Conservation (phyloP, 2,329 filamentous ascomycete genomes). For the Diaporthe amygdali region DNA sequence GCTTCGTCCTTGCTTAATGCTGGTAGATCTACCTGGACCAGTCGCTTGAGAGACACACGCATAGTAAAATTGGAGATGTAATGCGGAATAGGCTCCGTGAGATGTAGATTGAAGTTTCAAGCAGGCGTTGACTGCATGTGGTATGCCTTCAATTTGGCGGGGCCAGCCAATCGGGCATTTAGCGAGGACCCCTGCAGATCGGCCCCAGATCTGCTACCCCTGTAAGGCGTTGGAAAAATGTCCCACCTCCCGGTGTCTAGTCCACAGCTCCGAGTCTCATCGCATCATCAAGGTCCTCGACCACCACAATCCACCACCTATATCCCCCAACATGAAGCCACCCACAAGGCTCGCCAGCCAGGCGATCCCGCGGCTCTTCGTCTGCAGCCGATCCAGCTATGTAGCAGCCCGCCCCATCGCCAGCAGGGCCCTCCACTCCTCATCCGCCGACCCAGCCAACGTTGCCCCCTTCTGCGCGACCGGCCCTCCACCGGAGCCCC, state of each 20-base stretch:
- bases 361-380: not conserved
- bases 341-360: constrained; percentile 6
- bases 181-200: not conserved
- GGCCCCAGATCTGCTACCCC: not conserved
- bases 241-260: not conserved
- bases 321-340: constrained; percentile 14
- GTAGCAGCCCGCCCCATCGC: not conserved
- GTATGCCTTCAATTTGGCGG: not conserved
- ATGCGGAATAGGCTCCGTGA: not conserved
- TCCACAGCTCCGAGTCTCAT: not conserved
- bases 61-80: no score
- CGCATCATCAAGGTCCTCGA: not conserved
- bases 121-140: not conserved
- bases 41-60: no score
- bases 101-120: not conserved
- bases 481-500: constrained; percentile 64
- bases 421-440: constrained; percentile 31
- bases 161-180: not conserved
- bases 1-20: not conserved
- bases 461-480: constrained; percentile 59
- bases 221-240: not conserved
- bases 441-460: constrained; percentile 45
- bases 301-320: not conserved
- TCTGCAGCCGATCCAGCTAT: not conserved
- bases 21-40: no score